Percentiles rank a stretch among this genome's conserved stretches.
Evolutionary conservation across 2,329 filamentous ascomycete genomes (phyloP).

Genomic region (Achaetomium macrosporum): DNA sequence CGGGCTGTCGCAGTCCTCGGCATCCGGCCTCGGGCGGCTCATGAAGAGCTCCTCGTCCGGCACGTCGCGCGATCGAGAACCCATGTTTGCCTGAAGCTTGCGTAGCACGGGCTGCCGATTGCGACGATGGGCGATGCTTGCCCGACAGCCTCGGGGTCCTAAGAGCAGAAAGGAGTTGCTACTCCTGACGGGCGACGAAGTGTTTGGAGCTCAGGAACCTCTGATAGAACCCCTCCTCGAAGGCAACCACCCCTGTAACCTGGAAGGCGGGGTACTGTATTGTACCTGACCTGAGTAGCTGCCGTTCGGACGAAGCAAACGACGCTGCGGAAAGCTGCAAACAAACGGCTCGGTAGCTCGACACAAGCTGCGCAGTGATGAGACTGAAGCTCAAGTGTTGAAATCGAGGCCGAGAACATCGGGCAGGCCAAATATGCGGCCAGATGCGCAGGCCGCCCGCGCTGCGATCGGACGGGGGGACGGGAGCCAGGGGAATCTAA

Average conservation of each 20-base stretch:
- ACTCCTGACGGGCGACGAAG: too few species aligned
- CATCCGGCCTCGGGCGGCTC: slow-evolving; percentile 42
- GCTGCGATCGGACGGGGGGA: slow-evolving; percentile 16
- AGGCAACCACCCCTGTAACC: too few species aligned
- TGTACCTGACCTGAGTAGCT: too few species aligned
- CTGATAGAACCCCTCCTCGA: too few species aligned
- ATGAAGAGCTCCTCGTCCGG: slow-evolving; percentile 83
- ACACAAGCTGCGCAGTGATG: not conserved
- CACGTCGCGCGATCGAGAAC: slow-evolving; percentile 55
- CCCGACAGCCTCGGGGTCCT: not conserved
- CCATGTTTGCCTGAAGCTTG: slow-evolving; percentile 30
- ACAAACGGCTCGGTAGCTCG: too few species aligned
- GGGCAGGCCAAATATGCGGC: slow-evolving; percentile 27
- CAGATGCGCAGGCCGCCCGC: slow-evolving; percentile 26
- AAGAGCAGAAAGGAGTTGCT: too few species aligned
- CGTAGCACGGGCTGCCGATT: not conserved
- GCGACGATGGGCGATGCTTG: not conserved
- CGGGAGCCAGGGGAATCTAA: slow-evolving; percentile 9
- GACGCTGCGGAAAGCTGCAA: too few species aligned
- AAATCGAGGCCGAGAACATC: slow-evolving; percentile 4
- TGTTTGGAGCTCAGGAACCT: too few species aligned
- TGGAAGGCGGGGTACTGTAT: too few species aligned
- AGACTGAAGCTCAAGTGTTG: slow-evolving; percentile 7
- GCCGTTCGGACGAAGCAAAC: too few species aligned
- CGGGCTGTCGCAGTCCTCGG: slow-evolving; percentile 60